Percentiles rank a stretch among this genome's conserved stretches.
phyloP scores from a whole-genome alignment of 1,284 basidiomycete genomes.

The Puccinia triticina region DNA sequence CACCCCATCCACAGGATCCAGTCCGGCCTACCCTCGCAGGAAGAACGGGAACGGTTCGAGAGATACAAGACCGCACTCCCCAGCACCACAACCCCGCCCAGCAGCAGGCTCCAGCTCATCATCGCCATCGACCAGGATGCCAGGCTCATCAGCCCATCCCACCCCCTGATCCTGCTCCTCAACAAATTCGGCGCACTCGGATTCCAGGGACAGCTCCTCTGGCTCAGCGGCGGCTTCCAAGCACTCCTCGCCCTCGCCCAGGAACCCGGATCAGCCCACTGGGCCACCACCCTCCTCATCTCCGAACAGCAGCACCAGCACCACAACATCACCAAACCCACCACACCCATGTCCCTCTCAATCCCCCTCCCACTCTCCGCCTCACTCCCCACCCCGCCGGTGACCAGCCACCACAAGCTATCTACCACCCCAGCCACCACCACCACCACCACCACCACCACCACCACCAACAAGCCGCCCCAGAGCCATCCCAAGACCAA shows the following conservation, averaged over 20 bases:
- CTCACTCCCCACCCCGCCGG: slow-evolving; percentile 15
- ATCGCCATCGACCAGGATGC: slow-evolving; percentile 25
- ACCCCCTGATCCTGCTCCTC: slow-evolving; percentile 58
- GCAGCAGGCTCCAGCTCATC: slow-evolving; percentile 1
- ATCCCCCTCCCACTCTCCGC: slow-evolving; percentile 13
- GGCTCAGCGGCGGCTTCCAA: slow-evolving; percentile 59
- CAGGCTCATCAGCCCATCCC: slow-evolving; percentile 56
- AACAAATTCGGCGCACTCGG: slow-evolving; percentile 59
- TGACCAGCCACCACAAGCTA: neutral
- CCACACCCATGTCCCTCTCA: slow-evolving; percentile 28
- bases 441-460: neutral
- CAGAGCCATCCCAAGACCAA: slow-evolving; percentile 1
- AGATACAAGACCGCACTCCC: slow-evolving; percentile 3
- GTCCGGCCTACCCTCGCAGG: neutral
- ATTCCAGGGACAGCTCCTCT: slow-evolving; percentile 57
- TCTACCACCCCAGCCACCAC: neutral
- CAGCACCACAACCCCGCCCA: neutral
- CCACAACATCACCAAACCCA: neutral
- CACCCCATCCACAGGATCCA: slow-evolving; percentile 6
- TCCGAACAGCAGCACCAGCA: neutral
- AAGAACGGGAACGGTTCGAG: slow-evolving; percentile 4
- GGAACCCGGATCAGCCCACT: neutral
- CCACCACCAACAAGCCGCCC: neutral
- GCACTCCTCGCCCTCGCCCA: slow-evolving; percentile 25
- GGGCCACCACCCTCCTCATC: neutral